A percentile compares a stretch with the other conserved stretches of the same genome.
phyloP scores from a whole-genome alignment of 257 asterid genomes.

The Verbena officinalis region DNA sequence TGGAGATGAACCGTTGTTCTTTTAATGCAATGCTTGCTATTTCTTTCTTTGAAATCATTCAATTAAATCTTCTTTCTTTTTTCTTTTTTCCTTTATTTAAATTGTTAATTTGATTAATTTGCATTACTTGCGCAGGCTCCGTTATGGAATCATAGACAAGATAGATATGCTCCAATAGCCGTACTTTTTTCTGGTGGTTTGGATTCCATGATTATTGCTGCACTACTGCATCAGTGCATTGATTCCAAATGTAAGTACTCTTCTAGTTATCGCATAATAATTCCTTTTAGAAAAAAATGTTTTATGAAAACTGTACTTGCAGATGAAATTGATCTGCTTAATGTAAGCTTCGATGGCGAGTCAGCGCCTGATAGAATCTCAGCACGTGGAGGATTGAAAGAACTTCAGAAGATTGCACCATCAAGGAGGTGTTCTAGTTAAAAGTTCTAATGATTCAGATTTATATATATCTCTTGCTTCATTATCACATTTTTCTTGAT shows the following conservation, averaged over 20 bases:
- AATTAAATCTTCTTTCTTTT: neutral
- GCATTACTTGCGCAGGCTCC: constrained; percentile 41
- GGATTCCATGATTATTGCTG: constrained; percentile 96
- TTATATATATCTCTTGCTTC: constrained; percentile 11
- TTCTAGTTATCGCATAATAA: neutral
- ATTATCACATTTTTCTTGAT: no score
- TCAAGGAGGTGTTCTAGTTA: constrained; percentile 59
- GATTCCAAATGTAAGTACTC: constrained; percentile 67
- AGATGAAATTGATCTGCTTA: constrained; percentile 92
- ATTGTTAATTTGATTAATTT: constrained; percentile 15
- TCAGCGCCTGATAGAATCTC: constrained; percentile 96
- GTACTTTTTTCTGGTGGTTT: constrained; percentile 97
- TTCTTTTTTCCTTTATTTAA: constrained; percentile 4
- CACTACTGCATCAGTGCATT: constrained; percentile 79
- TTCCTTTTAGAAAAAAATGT: constrained; percentile 12
- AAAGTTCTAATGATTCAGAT: constrained; percentile 8
- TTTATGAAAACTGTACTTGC: constrained; percentile 36
- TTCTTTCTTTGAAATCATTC: neutral
- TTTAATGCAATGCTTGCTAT: neutral
- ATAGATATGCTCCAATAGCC: constrained; percentile 70
- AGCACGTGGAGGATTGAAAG: constrained; percentile 83
- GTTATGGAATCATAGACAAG: constrained; percentile 36
- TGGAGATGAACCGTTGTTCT: neutral
- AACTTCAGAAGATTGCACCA: constrained; percentile 77
- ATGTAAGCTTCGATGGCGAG: constrained; percentile 90